phyloP scores from a whole-genome alignment of 306 rosid genomes.

The Trifolium repens region DNA sequence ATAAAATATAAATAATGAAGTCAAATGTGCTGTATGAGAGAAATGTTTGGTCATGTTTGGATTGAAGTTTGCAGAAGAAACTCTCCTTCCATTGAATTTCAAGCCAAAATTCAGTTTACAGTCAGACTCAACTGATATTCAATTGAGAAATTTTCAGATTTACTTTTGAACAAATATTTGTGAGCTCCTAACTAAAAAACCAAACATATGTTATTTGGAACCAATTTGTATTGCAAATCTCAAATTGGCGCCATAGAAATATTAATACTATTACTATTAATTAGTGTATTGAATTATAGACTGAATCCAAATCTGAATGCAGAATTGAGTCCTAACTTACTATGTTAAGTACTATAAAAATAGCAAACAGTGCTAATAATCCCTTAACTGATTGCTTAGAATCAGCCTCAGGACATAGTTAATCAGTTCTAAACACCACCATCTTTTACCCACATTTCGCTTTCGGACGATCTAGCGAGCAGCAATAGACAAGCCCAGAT shows the following conservation, averaged over 20 bases:
- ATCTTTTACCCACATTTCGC: background rate
- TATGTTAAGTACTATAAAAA: background rate
- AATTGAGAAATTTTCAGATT: background rate
- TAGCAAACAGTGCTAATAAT: background rate
- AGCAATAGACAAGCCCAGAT: conserved; percentile 27
- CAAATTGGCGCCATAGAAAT: background rate
- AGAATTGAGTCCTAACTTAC: background rate
- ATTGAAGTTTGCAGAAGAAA: background rate
- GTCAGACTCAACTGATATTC: background rate
- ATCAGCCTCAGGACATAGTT: background rate
- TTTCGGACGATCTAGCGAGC: conserved; percentile 7
- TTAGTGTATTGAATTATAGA: background rate
- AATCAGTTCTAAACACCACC: conserved; percentile 1
- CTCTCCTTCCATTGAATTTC: background rate
- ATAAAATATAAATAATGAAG: background rate
- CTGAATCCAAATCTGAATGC: background rate
- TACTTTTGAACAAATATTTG: background rate
- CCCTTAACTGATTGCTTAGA: background rate
- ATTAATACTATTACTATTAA: background rate
- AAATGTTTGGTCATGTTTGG: background rate
- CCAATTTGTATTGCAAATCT: background rate
- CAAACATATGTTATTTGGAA: background rate
- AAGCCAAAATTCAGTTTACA: background rate
- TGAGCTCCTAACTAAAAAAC: background rate
- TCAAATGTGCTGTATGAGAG: background rate